These are phyloP conservation scores for Batrachochytrium dendrobatidis DNA, from an alignment of 371 early-diverging fungal species.

Conservation along the genomic window DNA sequence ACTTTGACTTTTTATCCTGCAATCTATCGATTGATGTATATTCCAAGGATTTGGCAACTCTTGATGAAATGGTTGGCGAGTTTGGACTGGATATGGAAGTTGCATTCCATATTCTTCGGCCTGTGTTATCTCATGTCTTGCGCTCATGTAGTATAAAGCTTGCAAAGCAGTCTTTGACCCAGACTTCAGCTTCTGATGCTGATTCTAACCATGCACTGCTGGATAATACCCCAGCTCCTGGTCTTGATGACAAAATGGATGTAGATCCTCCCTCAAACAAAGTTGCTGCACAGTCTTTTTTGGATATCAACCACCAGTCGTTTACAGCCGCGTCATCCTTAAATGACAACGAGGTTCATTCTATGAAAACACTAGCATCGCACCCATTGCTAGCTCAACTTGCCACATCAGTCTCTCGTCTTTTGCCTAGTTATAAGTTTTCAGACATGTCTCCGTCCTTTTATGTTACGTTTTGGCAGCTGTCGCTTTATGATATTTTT, in stretches of 20 bases:
- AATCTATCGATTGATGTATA: conserved; percentile 56
- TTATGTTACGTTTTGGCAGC: conserved; percentile 79
- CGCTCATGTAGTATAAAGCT: background rate
- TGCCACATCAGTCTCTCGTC: too few relatives aligned
- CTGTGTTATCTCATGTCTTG: conserved; percentile 38
- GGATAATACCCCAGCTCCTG: background rate
- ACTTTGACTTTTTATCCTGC: conserved; percentile 54
- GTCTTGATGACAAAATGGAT: background rate
- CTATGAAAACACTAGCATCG: too few relatives aligned
- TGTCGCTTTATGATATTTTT: conserved; percentile 72
- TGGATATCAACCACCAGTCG: too few relatives aligned
- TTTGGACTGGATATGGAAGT: conserved; percentile 63
- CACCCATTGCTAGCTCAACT: conserved; percentile 3
- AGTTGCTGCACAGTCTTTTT: too few relatives aligned
- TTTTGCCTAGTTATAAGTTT: conserved; percentile 25
- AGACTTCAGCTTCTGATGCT: too few relatives aligned
- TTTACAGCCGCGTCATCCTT: too few relatives aligned
- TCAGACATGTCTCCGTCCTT: conserved; percentile 60
- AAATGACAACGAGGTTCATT: too few relatives aligned
- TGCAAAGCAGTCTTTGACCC: background rate
- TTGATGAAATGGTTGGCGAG: conserved; percentile 44
- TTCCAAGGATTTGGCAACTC: conserved; percentile 48
- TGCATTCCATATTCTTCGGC: conserved; percentile 67
- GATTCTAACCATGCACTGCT: too few relatives aligned
- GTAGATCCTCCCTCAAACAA: background rate